Evolutionary conservation across 208 protist genomes (phyloP).

Genomic region (Porcisia hertigi): DNA sequence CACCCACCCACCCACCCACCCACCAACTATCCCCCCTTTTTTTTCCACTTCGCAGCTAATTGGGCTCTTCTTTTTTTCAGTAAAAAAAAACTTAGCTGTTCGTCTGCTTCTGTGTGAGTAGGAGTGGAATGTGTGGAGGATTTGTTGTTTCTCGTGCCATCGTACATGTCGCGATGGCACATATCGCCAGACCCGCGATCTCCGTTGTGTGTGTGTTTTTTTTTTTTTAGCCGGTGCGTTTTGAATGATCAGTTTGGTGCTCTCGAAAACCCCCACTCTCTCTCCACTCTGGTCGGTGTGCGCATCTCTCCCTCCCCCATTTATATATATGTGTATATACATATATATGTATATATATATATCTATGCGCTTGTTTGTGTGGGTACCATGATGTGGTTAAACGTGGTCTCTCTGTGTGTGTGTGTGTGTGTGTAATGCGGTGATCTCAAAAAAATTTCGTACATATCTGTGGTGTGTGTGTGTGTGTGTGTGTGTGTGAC

Average conservation of each 20-base stretch:
- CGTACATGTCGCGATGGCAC: no score
- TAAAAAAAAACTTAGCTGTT: neutral
- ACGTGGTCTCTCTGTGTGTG: neutral
- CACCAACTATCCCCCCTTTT: neutral
- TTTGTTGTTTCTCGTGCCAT: no score
- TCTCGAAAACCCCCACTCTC: no score
- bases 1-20: neutral
- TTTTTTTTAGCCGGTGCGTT: no score
- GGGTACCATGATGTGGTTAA: neutral
- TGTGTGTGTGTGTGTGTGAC: neutral
- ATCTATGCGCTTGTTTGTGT: neutral
- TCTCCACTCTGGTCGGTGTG: no score
- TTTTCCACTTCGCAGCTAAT: conserved; percentile 1
- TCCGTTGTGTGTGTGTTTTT: no score
- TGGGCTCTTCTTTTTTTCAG: neutral
- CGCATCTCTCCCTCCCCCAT: neutral
- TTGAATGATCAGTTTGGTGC: no score
- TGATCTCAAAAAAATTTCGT: no score
- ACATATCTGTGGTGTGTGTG: neutral
- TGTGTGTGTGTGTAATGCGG: neutral
- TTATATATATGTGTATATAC: neutral
- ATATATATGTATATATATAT: no score
- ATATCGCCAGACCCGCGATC: no score
- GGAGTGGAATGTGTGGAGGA: neutral
- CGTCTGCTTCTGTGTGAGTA: neutral